Evolutionary conservation across 768 basidiomycete species (phyloP), one percentile per base, ranked within the genome.

Genomic region (Lactarius pseudohatsudake): DNA sequence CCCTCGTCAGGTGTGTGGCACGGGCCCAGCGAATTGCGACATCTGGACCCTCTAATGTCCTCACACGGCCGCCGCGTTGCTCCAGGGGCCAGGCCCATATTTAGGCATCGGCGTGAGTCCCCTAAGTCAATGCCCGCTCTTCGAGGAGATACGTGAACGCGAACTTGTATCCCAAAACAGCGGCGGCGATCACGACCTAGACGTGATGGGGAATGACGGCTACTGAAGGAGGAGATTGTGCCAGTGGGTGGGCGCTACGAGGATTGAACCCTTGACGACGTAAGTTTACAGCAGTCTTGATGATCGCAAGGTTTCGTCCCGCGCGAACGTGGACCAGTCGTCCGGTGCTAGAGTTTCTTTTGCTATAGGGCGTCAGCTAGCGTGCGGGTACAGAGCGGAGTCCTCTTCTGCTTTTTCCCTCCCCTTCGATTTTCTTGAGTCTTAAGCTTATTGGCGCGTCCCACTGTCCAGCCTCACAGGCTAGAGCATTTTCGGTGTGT

Each of bases 141-240:
- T 50, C 7, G 34, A 36, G 11, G n/a, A 22, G 34, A 61, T n/a
- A 30, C 20, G 16, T 50, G 30, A 40, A 28, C 22, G 26, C n/a
- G 10, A 59, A 45, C 34, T n/a, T 34, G 45, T 15, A 1, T 47
- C 20, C 34, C 47, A 32, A 53, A 53, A 36, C 5, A 34, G 60
- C 60, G 32, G 50, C 50, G 50, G 50, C 47, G 11, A n/a, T n/a
- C 18, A 60, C 18, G 47, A 50, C 11, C 59, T 50, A 53, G 60
- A 38, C 34, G 32, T 22, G 59, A 61, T 61, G 36, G 13, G 34
- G 32, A 50, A 34, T 32, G 45, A 18, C 22, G 55, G 55, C 10
- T 20, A 18, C 16, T 13, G 50, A 28, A 56, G 32, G 55, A 56
- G 32, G 34, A 34, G 55, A 22, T 20, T 56, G 55, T 30, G 32